A percentile compares a stretch with the other conserved stretches of the same genome.
Conservation (phyloP, 176 grass and related monocot species). For the Carex cristatella region DNA sequence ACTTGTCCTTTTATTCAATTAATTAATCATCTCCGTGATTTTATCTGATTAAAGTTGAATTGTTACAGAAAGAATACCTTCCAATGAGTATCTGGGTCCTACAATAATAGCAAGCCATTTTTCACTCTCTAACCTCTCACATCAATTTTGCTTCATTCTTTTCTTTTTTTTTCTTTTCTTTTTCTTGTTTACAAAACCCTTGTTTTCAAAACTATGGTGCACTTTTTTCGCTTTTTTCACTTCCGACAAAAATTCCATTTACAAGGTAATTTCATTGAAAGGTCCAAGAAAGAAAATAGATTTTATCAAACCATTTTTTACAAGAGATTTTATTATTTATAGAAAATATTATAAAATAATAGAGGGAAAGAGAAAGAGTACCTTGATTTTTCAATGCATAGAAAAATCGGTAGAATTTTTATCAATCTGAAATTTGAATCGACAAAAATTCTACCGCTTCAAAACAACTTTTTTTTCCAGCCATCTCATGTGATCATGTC, state of each 20-base stretch:
- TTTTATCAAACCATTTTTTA: not conserved
- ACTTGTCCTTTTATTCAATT: conserved; percentile 6
- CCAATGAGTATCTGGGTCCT: conserved; percentile 24
- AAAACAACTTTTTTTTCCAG: too few species aligned
- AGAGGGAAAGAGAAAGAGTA: too few species aligned
- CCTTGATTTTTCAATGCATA: too few species aligned
- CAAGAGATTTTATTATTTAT: too few species aligned
- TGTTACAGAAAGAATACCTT: conserved; percentile 16
- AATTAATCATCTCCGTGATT: conserved; percentile 17
- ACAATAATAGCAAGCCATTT: conserved; percentile 2
- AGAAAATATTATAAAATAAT: too few species aligned
- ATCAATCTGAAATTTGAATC: too few species aligned
- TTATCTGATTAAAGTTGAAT: conserved; percentile 9
- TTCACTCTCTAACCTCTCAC: conserved; percentile 4
- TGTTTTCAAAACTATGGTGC: not conserved
- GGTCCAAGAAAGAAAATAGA: not conserved
- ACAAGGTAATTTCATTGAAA: too few species aligned
- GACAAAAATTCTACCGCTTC: too few species aligned
- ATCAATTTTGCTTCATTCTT: conserved; percentile 11
- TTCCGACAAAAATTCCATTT: not conserved
- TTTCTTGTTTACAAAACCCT: not conserved
- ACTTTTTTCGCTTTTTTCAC: not conserved
- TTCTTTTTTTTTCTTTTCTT: not conserved
- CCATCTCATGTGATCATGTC: too few species aligned
- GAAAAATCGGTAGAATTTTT: too few species aligned